phyloP scores from a whole-genome alignment of 129 eudicot species.

The Silybum marianum region DNA sequence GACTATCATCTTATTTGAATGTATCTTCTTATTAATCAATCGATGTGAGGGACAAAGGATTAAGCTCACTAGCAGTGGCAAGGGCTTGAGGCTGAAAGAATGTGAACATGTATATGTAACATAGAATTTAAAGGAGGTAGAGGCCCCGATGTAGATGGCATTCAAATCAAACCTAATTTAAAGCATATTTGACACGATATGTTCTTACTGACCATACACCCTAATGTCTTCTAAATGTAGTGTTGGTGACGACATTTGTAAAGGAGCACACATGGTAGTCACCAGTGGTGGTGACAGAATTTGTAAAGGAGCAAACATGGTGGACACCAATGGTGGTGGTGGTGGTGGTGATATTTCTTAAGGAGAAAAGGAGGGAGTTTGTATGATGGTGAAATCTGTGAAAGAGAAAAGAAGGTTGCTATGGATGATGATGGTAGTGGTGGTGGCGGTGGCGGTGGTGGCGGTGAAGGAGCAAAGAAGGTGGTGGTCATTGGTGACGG shows the following conservation, averaged over 20 bases:
- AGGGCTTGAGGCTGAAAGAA: slow-evolving; percentile 86
- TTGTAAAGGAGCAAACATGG: not conserved
- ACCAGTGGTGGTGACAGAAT: too few relatives aligned
- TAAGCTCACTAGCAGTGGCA: slow-evolving; percentile 82
- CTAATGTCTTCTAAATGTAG: too few relatives aligned
- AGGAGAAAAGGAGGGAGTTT: too few relatives aligned
- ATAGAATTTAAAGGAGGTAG: slow-evolving; percentile 85
- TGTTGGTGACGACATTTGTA: not conserved
- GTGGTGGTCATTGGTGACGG: not conserved
- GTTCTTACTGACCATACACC: too few relatives aligned
- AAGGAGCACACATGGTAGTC: too few relatives aligned
- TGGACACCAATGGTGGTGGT: not conserved
- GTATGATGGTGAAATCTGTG: not conserved
- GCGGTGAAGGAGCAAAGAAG: not conserved
- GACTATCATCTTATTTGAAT: slow-evolving; percentile 55
- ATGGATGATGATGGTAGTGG: too few relatives aligned
- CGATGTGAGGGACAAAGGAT: slow-evolving; percentile 93
- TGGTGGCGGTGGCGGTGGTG: too few relatives aligned
- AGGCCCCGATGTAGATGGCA: slow-evolving; percentile 84
- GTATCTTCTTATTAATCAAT: slow-evolving; percentile 91
- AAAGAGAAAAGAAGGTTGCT: not conserved
- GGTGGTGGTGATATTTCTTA: not conserved
- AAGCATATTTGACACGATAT: too few relatives aligned
- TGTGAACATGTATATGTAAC: slow-evolving; percentile 90
- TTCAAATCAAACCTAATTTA: slow-evolving; percentile 93